Base-by-base conservation (phyloP, 2,329 filamentous ascomycete species). In the Colletotrichum incanum region DNA sequence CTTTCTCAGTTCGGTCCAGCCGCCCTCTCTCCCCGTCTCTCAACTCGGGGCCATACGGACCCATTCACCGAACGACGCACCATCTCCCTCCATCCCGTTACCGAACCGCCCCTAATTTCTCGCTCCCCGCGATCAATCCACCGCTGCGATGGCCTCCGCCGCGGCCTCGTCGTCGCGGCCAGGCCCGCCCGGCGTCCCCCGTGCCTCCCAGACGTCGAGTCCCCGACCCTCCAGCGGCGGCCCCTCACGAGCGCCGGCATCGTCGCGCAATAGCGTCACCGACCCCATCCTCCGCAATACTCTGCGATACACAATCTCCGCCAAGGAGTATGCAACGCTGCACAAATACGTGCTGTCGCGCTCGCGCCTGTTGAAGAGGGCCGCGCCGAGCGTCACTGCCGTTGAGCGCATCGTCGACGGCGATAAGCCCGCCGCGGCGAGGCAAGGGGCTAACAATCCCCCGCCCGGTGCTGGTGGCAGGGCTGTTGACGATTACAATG, bases 261-360 rank as follows among this genome's bases (percentile, higher is more conserved):
- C 68, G 14, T 67, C 72, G 28, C 56, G 68, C 62, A 73, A 71
- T 18, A 64, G 81, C 4, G 77, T 76, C 39, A 70, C 75, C 49
- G 93, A 96, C 76, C 93, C 93, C 6, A 88, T 97, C 74, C 87
- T 97, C 68, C 93, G 94, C 82, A 97, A 96, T 81, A 92, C 94
- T 54, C 87, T 98, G 71, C 92, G 95, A 76, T 95, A 98, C 83
- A 96, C 93, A 70, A 94, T 95, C 79, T 93, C 91, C 8, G 91
- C 94, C 52, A 91, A 92, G 81, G 95, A 98, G 81, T 98, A 98
- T 82, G 92, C 94, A 76, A 85, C 92, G 1, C 89, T 98, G 23
- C 94, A 98, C 82, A 92, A 93, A 78, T 95, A 95, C 79, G 88
- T 97, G 65, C 87, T 96, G 62, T 94, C 93, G 73, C 91, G 92